These are phyloP conservation scores for Venustampulla echinocandica DNA, from an alignment of 495 filamentous ascomycete genomes.

Conservation along the genomic window DNA sequence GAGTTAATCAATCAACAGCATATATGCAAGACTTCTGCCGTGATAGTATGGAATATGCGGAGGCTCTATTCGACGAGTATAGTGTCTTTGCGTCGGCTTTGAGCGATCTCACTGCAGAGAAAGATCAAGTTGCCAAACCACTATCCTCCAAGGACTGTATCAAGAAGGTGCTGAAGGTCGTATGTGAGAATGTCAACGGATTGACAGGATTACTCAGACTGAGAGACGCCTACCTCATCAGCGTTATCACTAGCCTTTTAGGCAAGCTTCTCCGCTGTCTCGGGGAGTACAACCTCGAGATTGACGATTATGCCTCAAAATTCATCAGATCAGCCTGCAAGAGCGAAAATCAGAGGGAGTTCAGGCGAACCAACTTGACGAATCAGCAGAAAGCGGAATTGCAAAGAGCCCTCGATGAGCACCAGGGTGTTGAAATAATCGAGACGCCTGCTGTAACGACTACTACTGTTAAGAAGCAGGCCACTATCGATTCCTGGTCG, in stretches of 20 bases:
- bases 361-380: slow-evolving; percentile 61
- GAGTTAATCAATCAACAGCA: slow-evolving; percentile 40
- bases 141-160: slow-evolving; percentile 25
- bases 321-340: slow-evolving; percentile 46
- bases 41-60: slow-evolving; percentile 87
- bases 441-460: slow-evolving; percentile 29
- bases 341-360: slow-evolving; percentile 8
- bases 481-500: slow-evolving; percentile 48
- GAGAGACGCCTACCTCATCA: slow-evolving; percentile 73
- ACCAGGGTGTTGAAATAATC: slow-evolving; percentile 47
- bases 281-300: slow-evolving; percentile 56
- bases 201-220: slow-evolving; percentile 79
- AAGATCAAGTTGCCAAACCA: slow-evolving; percentile 30
- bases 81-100: slow-evolving; percentile 52
- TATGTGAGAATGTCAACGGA: slow-evolving; percentile 52
- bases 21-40: slow-evolving; percentile 90
- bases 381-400: slow-evolving; percentile 74
- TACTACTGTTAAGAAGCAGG: slow-evolving; percentile 45
- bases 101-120: slow-evolving; percentile 33
- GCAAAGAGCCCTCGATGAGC: slow-evolving; percentile 66
- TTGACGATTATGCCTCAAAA: slow-evolving; percentile 49
- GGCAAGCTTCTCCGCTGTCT: slow-evolving; percentile 66
- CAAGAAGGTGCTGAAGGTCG: slow-evolving; percentile 50
- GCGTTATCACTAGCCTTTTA: slow-evolving; percentile 54
- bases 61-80: slow-evolving; percentile 75